Evolutionary conservation across 1,139 yeast genomes (phyloP), one percentile per base, ranked within the genome.

Genomic region (Geotrichum candidum): DNA sequence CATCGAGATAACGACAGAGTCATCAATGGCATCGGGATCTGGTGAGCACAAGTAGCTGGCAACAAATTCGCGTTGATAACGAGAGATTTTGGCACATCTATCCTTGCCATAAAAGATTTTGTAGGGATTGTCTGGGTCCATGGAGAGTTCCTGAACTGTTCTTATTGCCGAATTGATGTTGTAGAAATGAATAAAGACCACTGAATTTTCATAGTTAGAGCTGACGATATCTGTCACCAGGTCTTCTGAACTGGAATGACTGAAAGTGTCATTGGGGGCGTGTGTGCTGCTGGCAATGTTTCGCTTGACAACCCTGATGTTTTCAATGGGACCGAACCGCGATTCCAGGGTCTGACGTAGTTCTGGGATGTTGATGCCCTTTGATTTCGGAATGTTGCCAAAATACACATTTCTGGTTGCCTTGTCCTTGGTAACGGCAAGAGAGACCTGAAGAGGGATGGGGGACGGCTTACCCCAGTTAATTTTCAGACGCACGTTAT

Each of bases 21-120:
- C 45, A 10, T 35, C 45, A 22, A 80, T 67, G 68, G 84, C 80
- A 67, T 84, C 89, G 59, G 88, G 78, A 73, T 91, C 96, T 27
- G 92, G 90, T 64, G 88, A 88, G 80, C 77, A 76, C 88, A 86
- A 64, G 88, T 77, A 69, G 35, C 45, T 96, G 9, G 97, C 97
- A 29, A 97, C 98, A 74, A 92, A 91, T 72, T 92, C 97, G 75
- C 91, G 96, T 76, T 94, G 97, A 35, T 97, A 89, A 74, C 90
- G 90, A 51, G 97, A 90, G 59, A 92, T 89, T 70, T 81, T 82
- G 3, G 84, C 83, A 70, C 96, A 90, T 73, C 96, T 82, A 74
- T 92, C 97, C 74, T 88, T 88, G 64, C 97, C 97, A 72, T 89
- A 90, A 70, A 84, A 87, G 54, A 89, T 84, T 69, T 87, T 88